Evolutionary conservation across 2,329 filamentous ascomycete species (phyloP), one percentile per base, ranked within the genome.

Genomic region (Verticillium longisporum): DNA sequence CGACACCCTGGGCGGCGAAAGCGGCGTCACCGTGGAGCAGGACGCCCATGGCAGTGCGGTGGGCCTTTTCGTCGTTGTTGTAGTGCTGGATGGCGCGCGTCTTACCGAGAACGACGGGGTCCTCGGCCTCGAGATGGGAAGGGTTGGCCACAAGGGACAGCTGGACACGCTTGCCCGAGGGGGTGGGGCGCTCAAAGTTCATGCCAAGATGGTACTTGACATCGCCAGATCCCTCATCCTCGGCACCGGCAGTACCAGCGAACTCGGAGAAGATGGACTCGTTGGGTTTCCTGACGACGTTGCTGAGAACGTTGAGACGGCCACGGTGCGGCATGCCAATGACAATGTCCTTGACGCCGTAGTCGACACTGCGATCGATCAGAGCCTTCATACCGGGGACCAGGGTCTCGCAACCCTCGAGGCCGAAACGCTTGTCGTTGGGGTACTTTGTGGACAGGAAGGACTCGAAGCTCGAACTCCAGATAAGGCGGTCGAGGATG

Each of bases 251-350:
- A 56, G 89, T 91, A 69, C 95, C 95, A 65, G 91, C 90, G 72
- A 99, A 99, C 77, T 99, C 95, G 74, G 91, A 96, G 83, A 99
- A 99, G 77, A 99, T 99, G 67, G 95, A 98, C 81, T 98, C 95
- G 78, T 99, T 99, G 70, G 95, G 94, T 81, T 99, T 99, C 73
- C 95, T 89, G 69, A 99, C 95, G 72, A 99, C 95, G 79, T 99
- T 99, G 81, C 90, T 96, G 65, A 99, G 87, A 59, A 99, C 92
- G 73, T 99, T 99, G 66, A 99, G 87, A 82, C 95, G 92, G 72
- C 95, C 95, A 86, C 95, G 92, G 78, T 99, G 95, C 67, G 95
- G 95, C 95, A 99, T 99, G 71, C 95, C 95, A 72, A 99, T 99
- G 72, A 99, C 91, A 70, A 99, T 98, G 73, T 99, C 95, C 83